Percentiles rank a stretch among this genome's conserved stretches.
Conservation (phyloP, 1,284 basidiomycete species). For the Gomphus bonarii region DNA sequence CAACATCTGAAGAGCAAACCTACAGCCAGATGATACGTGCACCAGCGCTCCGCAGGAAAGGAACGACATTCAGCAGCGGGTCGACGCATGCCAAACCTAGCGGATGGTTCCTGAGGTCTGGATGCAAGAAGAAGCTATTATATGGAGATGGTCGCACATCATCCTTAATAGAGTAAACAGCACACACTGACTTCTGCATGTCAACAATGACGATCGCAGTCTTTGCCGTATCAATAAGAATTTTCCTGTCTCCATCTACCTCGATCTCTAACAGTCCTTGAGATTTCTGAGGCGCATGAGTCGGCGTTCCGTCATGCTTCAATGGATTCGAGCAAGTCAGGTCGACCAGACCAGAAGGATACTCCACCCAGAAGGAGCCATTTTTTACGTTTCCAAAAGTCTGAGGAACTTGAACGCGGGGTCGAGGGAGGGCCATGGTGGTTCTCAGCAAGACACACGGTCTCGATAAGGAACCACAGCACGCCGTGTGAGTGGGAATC, state of each 20-base stretch:
- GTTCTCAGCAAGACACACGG: neutral
- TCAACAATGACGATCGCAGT: slow-evolving; percentile 55
- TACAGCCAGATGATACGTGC: slow-evolving; percentile 60
- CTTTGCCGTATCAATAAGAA: slow-evolving; percentile 39
- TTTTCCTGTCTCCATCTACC: slow-evolving; percentile 37
- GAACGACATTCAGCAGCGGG: slow-evolving; percentile 40
- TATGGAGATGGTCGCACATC: neutral
- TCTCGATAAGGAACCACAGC: neutral
- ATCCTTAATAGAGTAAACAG: neutral
- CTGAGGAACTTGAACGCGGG: neutral
- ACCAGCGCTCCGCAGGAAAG: slow-evolving; percentile 39
- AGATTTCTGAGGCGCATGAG: slow-evolving; percentile 22
- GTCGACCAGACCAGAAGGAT: slow-evolving; percentile 52
- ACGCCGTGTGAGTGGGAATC: neutral
- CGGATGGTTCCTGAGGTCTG: slow-evolving; percentile 44
- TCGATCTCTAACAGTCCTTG: slow-evolving; percentile 41
- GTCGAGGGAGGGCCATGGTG: neutral
- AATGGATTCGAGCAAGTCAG: slow-evolving; percentile 40
- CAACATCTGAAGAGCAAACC: slow-evolving; percentile 15
- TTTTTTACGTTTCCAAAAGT: neutral
- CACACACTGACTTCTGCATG: slow-evolving; percentile 54
- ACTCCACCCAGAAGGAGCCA: slow-evolving; percentile 56
- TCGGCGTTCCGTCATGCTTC: slow-evolving; percentile 12
- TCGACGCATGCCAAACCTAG: slow-evolving; percentile 49
- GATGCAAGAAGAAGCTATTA: slow-evolving; percentile 53